Conservation (phyloP, 192 early-diverging fungal genomes). For the Backusella australiensis region DNA sequence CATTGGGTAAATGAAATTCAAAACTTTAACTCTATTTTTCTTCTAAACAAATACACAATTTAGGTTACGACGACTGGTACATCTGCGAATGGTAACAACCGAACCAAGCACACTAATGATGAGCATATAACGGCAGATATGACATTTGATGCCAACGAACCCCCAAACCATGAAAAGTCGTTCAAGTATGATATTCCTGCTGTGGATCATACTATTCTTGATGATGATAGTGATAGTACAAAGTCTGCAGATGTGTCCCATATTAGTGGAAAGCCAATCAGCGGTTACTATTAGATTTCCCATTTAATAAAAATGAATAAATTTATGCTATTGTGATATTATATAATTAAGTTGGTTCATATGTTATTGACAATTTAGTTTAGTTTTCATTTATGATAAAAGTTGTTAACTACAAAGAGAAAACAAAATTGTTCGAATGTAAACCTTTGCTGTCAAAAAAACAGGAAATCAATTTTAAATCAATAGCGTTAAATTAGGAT, state of each 20-base stretch:
- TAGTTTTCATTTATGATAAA: too few relatives aligned
- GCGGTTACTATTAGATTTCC: background rate
- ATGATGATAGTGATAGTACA: background rate
- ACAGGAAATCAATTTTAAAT: too few relatives aligned
- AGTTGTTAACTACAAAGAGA: too few relatives aligned
- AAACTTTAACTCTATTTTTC: background rate
- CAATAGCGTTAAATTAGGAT: too few relatives aligned
- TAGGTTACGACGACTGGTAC: conserved; percentile 20
- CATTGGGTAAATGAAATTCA: conserved; percentile 25
- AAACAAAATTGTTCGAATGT: too few relatives aligned
- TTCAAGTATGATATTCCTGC: background rate
- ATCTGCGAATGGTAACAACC: background rate
- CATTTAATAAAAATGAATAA: background rate
- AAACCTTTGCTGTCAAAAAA: too few relatives aligned
- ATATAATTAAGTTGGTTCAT: background rate
- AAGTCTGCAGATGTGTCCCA: background rate
- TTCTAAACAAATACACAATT: background rate
- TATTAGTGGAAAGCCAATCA: background rate
- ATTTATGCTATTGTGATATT: background rate
- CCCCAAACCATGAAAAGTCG: background rate
- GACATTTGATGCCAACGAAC: conserved; percentile 23
- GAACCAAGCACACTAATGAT: conserved; percentile 1
- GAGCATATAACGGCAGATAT: conserved; percentile 17
- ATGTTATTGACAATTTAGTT: too few relatives aligned
- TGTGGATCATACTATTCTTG: background rate